Evolutionary conservation across 2,329 filamentous ascomycete genomes (phyloP).

Genomic region (Mariannaea sp.): DNA sequence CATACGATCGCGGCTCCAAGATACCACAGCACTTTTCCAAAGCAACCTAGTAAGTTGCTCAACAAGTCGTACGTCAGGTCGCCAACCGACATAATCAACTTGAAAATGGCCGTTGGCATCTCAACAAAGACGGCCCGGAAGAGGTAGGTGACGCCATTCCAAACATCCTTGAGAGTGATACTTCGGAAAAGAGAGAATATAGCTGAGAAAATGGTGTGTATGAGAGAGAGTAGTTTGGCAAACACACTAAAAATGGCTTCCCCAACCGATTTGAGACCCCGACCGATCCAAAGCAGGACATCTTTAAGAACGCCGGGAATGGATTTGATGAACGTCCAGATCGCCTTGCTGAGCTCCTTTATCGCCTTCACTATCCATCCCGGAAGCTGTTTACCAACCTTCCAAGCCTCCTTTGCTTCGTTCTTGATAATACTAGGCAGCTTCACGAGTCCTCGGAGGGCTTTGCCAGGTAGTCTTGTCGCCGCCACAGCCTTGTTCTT

Average conservation of each 20-base stretch:
- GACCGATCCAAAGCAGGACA: constrained; percentile 39
- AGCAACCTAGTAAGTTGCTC: constrained; percentile 23
- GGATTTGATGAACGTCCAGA: constrained; percentile 28
- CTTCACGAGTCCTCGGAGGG: constrained; percentile 27
- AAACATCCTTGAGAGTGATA: constrained; percentile 48
- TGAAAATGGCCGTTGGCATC: constrained; percentile 36
- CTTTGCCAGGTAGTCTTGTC: constrained; percentile 33
- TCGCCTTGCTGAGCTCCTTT: constrained; percentile 5
- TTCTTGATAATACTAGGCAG: constrained; percentile 22
- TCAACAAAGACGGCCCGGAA: constrained; percentile 41
- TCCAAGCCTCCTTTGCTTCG: constrained; percentile 21
- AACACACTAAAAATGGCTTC: constrained; percentile 34
- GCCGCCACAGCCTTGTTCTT: constrained; percentile 30
- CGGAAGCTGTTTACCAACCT: constrained; percentile 30
- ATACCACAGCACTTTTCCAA: constrained; percentile 37
- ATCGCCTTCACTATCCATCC: constrained; percentile 12
- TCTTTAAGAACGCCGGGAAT: constrained; percentile 37
- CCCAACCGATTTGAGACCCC: constrained; percentile 35
- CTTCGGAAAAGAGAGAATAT: constrained; percentile 41
- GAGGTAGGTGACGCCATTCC: constrained; percentile 42
- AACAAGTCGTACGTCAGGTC: constrained; percentile 31
- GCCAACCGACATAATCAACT: constrained; percentile 32
- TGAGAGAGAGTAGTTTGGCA: constrained; percentile 37
- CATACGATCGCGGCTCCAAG: constrained; percentile 34
- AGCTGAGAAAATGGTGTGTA: constrained; percentile 45